Base-by-base conservation (phyloP, 108 stramenopile species). In the Skeletonema potamos region DNA sequence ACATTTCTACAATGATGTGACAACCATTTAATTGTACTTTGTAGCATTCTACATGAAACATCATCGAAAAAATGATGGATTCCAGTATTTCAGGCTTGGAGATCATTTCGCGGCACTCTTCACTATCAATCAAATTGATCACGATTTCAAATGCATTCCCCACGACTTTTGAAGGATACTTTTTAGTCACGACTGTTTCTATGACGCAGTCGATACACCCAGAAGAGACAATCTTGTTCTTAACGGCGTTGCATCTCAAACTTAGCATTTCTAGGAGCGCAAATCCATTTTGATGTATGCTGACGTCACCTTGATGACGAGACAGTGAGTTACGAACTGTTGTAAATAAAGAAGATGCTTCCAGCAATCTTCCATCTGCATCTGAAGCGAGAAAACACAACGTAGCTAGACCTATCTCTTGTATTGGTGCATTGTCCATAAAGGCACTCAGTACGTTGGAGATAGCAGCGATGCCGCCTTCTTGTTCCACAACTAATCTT, bases 211-310 rank as follows among this genome's bases (percentile, higher is more conserved):
- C 41, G 12, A 59, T 30, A 18, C 69, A 70, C 4, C 58, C 58
- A 30, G 58, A 60, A 9, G 41, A 28, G 1, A 60, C 8, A 6
- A 70, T 13, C 24, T 44, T 27, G 10, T 27, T 58, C 17, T 28
- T 56, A 6, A 60, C 18, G 2, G 26, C 10, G 10, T 59, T 29
- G 34, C 44, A 22, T 30, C 59, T 41, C 29, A 57, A 4, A 27
- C 69, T 70, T 43, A 70, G 59, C 59, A 60, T 70, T 43, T 33
- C 27, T 13, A 70, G 29, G n/a, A 70, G 30, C 13, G 58, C 24
- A 30, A 70, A 28, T 20, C 69, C 69, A 39, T 36, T 18, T 46
- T 30, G 27, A 30, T 70, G 46, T 6, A 70, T 43, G 30, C 1
- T 60, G 18, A 22, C n/a, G 11, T 60, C 27, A 17, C 13, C 3